These are phyloP conservation scores for Polygonum maritimum DNA, from an alignment of 148 eudicot genomes.

Conservation along the genomic window DNA sequence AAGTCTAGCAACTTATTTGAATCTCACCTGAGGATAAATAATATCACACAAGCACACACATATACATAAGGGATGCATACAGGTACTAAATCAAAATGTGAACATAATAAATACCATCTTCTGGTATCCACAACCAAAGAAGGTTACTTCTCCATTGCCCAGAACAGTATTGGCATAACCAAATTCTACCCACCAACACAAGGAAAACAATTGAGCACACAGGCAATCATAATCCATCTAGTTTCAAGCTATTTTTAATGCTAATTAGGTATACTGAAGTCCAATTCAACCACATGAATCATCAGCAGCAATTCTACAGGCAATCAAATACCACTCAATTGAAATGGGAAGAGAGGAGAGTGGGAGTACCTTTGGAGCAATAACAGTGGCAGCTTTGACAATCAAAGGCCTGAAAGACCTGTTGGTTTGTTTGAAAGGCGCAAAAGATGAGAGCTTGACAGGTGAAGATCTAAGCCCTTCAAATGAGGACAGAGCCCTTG, in stretches of 20 bases:
- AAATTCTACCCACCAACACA: background rate
- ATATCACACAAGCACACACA: background rate
- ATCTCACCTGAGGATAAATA: background rate
- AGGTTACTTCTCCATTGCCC: background rate
- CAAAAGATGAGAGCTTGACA: conserved; percentile 30
- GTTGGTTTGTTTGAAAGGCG: conserved; percentile 28
- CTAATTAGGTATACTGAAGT: background rate
- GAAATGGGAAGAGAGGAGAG: background rate
- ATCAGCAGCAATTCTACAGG: background rate
- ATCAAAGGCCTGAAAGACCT: conserved; percentile 51
- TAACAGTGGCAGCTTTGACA: conserved; percentile 81
- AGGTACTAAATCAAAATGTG: background rate
- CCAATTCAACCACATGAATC: background rate
- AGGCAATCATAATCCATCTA: background rate
- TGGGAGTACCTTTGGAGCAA: conserved; percentile 68
- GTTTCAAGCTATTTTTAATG: background rate
- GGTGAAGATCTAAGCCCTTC: conserved; percentile 48
- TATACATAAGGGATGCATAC: background rate
- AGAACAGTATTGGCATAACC: background rate
- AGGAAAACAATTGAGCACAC: background rate
- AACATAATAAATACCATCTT: background rate
- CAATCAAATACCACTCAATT: conserved; percentile 5
- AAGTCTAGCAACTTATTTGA: background rate
- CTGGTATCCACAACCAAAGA: background rate
- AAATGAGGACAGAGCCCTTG: conserved; percentile 40